Evolutionary conservation across 2,329 filamentous ascomycete species (phyloP).

Genomic region (Fusarium guadeloupense): DNA sequence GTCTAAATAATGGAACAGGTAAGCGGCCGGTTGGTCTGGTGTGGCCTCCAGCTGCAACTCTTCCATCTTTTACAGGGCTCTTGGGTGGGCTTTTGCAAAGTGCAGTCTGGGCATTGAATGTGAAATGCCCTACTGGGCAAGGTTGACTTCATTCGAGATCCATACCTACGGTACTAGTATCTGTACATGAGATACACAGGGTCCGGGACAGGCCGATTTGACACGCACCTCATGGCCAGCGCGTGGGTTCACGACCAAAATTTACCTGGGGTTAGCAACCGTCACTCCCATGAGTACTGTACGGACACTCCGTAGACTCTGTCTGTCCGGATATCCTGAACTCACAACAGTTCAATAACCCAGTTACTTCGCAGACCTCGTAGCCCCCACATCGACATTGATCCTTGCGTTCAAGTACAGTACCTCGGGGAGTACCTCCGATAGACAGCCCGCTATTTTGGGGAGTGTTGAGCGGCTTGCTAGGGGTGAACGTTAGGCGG

Average conservation of each 20-base stretch:
- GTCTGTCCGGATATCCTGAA: not conserved
- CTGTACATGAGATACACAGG: not conserved
- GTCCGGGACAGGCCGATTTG: slow-evolving; percentile 1
- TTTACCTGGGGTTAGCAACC: slow-evolving; percentile 25
- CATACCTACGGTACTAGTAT: slow-evolving; percentile 2
- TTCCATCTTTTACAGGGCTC: slow-evolving; percentile 4
- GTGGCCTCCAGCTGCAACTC: not conserved
- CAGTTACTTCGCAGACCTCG: slow-evolving; percentile 25
- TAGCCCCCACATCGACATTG: slow-evolving; percentile 28
- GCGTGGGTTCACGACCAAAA: slow-evolving; percentile 28
- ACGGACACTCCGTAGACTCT: too few species aligned
- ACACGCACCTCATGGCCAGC: slow-evolving; percentile 21
- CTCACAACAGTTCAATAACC: too few species aligned
- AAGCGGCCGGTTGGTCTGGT: slow-evolving; percentile 2
- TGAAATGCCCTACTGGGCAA: not conserved
- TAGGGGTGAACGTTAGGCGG: slow-evolving; percentile 10
- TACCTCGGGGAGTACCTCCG: slow-evolving; percentile 22
- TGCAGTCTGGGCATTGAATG: not conserved
- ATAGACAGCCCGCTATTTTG: slow-evolving; percentile 29
- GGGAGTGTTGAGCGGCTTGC: slow-evolving; percentile 27
- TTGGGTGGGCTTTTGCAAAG: slow-evolving; percentile 2
- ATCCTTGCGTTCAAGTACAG: slow-evolving; percentile 36
- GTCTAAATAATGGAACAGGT: slow-evolving; percentile 5
- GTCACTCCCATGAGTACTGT: slow-evolving; percentile 20
- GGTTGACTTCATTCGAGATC: not conserved